Percentiles rank a stretch among this genome's conserved stretches.
Conservation (phyloP, 2,329 filamentous ascomycete species). For the Fusarium verrucosum region DNA sequence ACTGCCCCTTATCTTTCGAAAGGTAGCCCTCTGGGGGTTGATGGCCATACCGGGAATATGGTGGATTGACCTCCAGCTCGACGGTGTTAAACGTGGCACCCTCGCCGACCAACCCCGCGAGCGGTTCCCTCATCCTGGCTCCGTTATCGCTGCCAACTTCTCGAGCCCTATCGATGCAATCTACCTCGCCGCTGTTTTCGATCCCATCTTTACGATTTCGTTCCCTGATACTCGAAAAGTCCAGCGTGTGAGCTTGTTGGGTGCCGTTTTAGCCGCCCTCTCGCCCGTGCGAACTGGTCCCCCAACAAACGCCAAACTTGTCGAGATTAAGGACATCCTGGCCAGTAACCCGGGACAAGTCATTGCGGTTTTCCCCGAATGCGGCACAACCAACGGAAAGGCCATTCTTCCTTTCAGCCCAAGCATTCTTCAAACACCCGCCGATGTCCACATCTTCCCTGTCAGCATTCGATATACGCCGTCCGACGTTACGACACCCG, state of each 20-base stretch:
- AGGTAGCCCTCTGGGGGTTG: conserved; percentile 86
- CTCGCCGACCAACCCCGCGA: conserved; percentile 76
- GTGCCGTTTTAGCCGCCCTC: conserved; percentile 79
- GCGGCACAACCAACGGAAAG: conserved; percentile 91
- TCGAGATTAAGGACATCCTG: conserved; percentile 71
- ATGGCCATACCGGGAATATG: conserved; percentile 91
- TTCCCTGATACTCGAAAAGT: conserved; percentile 81
- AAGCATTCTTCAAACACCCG: conserved; percentile 73
- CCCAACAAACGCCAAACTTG: conserved; percentile 59
- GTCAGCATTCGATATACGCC: conserved; percentile 90
- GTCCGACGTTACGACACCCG: conserved; percentile 87
- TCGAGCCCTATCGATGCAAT: conserved; percentile 93
- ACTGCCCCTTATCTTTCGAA: conserved; percentile 70
- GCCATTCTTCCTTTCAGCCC: conserved; percentile 87
- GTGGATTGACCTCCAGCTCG: conserved; percentile 99
- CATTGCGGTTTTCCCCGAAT: conserved; percentile 91
- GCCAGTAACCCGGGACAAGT: conserved; percentile 75
- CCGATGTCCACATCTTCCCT: conserved; percentile 82
- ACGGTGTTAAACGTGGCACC: conserved; percentile 92
- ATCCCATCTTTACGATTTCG: conserved; percentile 89
- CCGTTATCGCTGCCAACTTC: conserved; percentile 88
- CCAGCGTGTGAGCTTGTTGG: conserved; percentile 77
- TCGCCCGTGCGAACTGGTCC: conserved; percentile 62
- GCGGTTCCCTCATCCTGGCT: conserved; percentile 80
- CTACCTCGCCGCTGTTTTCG: conserved; percentile 95